Evolutionary conservation across 2,329 filamentous ascomycete genomes (phyloP).

Genomic region (Pseudogymnoascus sp.): DNA sequence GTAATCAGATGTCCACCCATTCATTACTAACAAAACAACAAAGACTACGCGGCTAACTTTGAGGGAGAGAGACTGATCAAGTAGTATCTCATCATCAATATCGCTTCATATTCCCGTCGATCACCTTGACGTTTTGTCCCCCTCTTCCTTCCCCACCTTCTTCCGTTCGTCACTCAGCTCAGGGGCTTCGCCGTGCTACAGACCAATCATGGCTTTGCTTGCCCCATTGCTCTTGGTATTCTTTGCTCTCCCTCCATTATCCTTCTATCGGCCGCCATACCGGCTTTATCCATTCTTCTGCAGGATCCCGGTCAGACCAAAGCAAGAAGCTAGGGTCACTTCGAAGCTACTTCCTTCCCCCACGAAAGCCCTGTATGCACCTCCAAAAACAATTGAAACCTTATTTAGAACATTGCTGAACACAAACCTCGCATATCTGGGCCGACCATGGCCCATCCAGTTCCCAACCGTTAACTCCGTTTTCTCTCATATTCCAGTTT

Average conservation of each 20-base stretch:
- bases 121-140: neutral
- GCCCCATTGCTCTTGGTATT: neutral
- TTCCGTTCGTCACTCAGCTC: neutral
- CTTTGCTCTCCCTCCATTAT: neutral
- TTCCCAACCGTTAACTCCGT: neutral
- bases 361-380: neutral
- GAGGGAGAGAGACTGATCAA: neutral
- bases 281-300: neutral
- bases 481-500: neutral
- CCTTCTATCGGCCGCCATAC: neutral
- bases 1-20: conserved; percentile 7
- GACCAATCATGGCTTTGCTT: neutral
- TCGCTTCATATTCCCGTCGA: neutral
- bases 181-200: neutral
- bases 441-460: neutral
- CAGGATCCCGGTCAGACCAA: neutral
- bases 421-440: neutral
- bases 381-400: neutral
- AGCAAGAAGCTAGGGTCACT: neutral
- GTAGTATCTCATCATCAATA: neutral
- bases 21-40: conserved; percentile 8
- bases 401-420: neutral
- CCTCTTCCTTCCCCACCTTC: neutral
- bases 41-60: conserved; percentile 7
- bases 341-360: neutral